Evolutionary conservation across 2,329 filamentous ascomycete genomes (phyloP).

Genomic region (Keithomyces neogunnii): DNA sequence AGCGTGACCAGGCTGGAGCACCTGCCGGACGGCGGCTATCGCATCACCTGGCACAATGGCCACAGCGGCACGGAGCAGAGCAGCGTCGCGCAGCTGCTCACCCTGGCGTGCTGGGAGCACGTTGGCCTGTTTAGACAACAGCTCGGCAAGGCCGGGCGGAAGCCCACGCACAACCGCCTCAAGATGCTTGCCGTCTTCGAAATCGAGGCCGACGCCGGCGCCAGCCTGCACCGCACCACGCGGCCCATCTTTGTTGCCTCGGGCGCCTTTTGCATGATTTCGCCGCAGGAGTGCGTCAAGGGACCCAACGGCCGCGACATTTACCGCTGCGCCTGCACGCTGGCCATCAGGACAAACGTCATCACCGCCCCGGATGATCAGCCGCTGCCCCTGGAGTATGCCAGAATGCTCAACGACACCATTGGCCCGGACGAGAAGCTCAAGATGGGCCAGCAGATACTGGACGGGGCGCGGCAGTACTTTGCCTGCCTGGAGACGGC

Average conservation of each 20-base stretch:
- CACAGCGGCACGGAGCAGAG: background rate
- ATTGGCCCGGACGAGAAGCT: background rate
- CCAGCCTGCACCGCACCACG: background rate
- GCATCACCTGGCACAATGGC: background rate
- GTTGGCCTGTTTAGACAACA: slow-evolving; percentile 1
- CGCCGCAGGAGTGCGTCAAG: background rate
- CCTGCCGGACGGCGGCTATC: background rate
- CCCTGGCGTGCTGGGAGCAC: slow-evolving; percentile 1
- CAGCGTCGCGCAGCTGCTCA: background rate
- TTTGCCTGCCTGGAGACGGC: background rate
- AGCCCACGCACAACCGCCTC: slow-evolving; percentile 2
- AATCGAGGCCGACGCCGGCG: background rate
- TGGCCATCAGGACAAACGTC: slow-evolving; percentile 2
- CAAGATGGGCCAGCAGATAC: background rate
- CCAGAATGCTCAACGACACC: background rate
- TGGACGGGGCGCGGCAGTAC: background rate
- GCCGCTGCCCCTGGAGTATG: background rate
- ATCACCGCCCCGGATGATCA: background rate
- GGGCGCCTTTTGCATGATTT: slow-evolving; percentile 3
- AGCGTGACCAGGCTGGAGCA: background rate
- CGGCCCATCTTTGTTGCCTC: slow-evolving; percentile 4
- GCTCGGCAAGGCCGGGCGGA: background rate
- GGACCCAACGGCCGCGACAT: background rate
- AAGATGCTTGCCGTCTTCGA: slow-evolving; percentile 3
- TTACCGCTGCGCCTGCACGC: slow-evolving; percentile 3